Evolutionary conservation across 2,329 filamentous ascomycete genomes (phyloP).

Genomic region (Phyllosticta citribraziliensis): DNA sequence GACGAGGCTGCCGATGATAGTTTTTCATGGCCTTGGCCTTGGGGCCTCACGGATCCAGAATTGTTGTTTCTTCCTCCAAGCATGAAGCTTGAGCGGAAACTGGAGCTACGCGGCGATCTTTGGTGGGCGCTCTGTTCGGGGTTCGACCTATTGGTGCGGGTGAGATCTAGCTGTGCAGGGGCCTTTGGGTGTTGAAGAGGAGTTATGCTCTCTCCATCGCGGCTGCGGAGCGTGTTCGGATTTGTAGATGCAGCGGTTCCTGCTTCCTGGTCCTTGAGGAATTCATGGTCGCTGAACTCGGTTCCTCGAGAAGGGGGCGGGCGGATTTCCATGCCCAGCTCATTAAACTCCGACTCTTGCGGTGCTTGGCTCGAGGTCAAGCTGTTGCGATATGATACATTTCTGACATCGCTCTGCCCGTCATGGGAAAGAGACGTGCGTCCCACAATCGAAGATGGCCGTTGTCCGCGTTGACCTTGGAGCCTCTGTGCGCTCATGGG

Average conservation of each 20-base stretch:
- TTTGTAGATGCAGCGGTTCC: constrained; percentile 64
- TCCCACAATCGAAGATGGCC: constrained; percentile 32
- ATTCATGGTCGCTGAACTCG: constrained; percentile 65
- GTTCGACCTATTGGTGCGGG: constrained; percentile 33
- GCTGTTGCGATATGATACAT: constrained; percentile 28
- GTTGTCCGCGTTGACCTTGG: constrained; percentile 72
- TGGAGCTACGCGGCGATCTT: constrained; percentile 4
- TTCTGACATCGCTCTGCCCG: constrained; percentile 20
- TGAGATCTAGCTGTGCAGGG: constrained; percentile 49
- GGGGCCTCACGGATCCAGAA: constrained; percentile 28
- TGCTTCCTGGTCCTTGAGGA: constrained; percentile 56
- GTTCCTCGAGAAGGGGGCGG: constrained; percentile 69
- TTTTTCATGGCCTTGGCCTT: constrained; percentile 59
- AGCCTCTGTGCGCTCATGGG: constrained; percentile 95
- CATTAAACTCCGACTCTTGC: neutral
- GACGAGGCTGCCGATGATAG: constrained; percentile 73
- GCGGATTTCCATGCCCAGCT: neutral
- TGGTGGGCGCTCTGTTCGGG: neutral
- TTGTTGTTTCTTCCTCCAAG: constrained; percentile 48
- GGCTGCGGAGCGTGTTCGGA: constrained; percentile 49
- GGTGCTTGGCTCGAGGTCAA: constrained; percentile 20
- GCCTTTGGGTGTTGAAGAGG: constrained; percentile 52
- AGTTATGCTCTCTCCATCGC: constrained; percentile 67
- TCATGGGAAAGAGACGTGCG: constrained; percentile 24
- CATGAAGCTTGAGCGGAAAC: constrained; percentile 37